Base-by-base conservation (phyloP, 768 basidiomycete genomes). In the Tulasnella sp. region DNA sequence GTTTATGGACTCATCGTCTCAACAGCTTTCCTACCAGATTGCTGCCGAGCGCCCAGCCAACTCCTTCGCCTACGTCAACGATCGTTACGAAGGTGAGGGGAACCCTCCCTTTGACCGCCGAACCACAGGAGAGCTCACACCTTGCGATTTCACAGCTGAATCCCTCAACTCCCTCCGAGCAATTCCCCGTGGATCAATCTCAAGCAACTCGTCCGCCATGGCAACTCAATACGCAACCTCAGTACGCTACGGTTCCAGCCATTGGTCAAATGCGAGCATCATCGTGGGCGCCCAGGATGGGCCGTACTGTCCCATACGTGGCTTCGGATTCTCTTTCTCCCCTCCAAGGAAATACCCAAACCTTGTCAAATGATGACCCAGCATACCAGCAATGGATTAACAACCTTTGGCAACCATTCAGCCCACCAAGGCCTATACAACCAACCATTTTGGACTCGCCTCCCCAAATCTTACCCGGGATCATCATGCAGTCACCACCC, bases 311-410 rank as follows among this genome's bases (percentile, higher is more conserved):
- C 32, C 61, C 61, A 67, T 35, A 67, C 61, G 61, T 35, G 32
- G 61, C 61, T 35, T 67, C 61, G 61, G 61, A 5, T 67, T 67
- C 61, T 67, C 61, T 16, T 67, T 67, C 61, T 67, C 61, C 61
- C 61, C 61, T 67, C 61, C 61, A 67, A 20, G 32, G 32, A 15
- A 35, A 13, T 32, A 0, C 29, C 61, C 61, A 67, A 26, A 23
- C 29, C 61, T 11, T 67, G 4, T 67, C 61, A 67, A 5, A 32
- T 67, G 61, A 67, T 16, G 61, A 67, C 32, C 61, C 61, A 67
- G 61, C 61, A 10, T 67, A 67, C 32, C 61, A 67, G 61, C 29
- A 67, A 32, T 67, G 61, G 61, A 35, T 67, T 35, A 67, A 35
- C 26, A 67, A 15, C 29, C 61, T 67, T 6, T 67, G 61, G 61